A percentile compares a stretch with the other conserved stretches of the same genome.
phyloP scores from a whole-genome alignment of 2,329 filamentous ascomycete species.

The Botrytis deweyae region DNA sequence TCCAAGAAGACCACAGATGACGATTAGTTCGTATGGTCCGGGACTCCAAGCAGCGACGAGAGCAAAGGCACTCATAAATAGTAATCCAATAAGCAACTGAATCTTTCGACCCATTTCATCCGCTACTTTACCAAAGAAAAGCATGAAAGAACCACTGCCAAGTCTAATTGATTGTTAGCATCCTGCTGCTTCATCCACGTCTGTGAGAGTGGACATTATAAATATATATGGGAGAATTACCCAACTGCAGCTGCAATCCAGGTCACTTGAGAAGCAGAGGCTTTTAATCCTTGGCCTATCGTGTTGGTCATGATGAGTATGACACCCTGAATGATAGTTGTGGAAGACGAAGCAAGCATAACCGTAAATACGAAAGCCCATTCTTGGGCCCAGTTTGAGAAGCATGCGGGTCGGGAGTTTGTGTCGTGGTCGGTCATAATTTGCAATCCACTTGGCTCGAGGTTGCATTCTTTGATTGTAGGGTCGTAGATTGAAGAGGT shows the following conservation, averaged over 20 bases:
- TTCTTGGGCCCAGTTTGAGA: conserved; percentile 32
- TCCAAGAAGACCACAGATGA: conserved; percentile 63
- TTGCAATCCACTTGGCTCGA: neutral
- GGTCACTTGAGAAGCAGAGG: conserved; percentile 65
- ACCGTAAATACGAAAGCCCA: conserved; percentile 42
- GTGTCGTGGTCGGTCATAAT: conserved; percentile 28
- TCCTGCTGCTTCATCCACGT: neutral
- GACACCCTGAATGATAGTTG: conserved; percentile 57
- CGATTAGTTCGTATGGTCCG: conserved; percentile 57
- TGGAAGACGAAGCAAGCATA: conserved; percentile 65
- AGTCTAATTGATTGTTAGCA: conserved; percentile 45
- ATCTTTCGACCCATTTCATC: conserved; percentile 64
- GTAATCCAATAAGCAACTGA: conserved; percentile 60
- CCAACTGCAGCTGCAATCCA: conserved; percentile 66
- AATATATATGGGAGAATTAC: conserved; percentile 36
- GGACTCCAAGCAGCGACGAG: conserved; percentile 60
- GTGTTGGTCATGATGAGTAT: conserved; percentile 62
- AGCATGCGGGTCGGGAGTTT: conserved; percentile 30
- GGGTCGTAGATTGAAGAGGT: neutral
- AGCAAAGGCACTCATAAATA: conserved; percentile 55
- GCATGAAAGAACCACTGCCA: conserved; percentile 61
- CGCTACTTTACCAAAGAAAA: conserved; percentile 64
- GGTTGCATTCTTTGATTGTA: conserved; percentile 8
- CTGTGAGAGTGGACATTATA: neutral
- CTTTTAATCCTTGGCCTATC: conserved; percentile 58